A percentile compares a stretch with the other conserved stretches of the same genome.
These are phyloP conservation scores for Eucalyptus globulus DNA, from an alignment of 345 rosid species.

Conservation along the genomic window DNA sequence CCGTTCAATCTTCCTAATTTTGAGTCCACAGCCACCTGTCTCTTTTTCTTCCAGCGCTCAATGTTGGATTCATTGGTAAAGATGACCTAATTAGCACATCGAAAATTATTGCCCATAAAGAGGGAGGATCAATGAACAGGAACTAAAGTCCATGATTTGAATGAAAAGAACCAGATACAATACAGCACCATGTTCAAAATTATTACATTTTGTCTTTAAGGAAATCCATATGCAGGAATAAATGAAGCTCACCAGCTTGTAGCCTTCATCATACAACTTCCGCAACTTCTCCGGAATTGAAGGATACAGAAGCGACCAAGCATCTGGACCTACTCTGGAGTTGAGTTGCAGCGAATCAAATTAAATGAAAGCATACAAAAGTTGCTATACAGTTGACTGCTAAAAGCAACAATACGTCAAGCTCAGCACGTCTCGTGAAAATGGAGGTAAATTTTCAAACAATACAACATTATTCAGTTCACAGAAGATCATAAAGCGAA, in stretches of 20 bases:
- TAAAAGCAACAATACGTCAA: not conserved
- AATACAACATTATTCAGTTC: not conserved
- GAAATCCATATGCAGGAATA: not conserved
- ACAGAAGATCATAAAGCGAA: not conserved
- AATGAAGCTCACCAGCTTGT: constrained; percentile 57
- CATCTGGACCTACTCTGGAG: constrained; percentile 81
- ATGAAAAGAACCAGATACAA: not conserved
- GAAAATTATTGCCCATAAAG: not conserved
- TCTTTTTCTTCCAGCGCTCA: constrained; percentile 93
- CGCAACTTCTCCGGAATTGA: constrained; percentile 79
- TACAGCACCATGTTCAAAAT: not conserved
- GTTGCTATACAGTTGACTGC: not conserved
- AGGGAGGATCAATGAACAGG: not conserved
- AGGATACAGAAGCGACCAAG: constrained; percentile 90
- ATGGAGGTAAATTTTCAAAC: not conserved
- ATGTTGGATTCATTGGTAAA: constrained; percentile 96
- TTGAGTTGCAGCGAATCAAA: not conserved
- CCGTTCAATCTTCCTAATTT: constrained; percentile 77
- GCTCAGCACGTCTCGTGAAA: not conserved
- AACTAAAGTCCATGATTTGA: not conserved
- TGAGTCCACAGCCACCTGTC: constrained; percentile 88
- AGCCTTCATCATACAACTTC: constrained; percentile 67
- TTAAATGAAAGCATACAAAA: not conserved
- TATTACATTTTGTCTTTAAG: not conserved
- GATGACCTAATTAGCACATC: constrained; percentile 46